Evolutionary conservation across 1,284 basidiomycete species (phyloP).

Genomic region (Fomitopsis betulina): DNA sequence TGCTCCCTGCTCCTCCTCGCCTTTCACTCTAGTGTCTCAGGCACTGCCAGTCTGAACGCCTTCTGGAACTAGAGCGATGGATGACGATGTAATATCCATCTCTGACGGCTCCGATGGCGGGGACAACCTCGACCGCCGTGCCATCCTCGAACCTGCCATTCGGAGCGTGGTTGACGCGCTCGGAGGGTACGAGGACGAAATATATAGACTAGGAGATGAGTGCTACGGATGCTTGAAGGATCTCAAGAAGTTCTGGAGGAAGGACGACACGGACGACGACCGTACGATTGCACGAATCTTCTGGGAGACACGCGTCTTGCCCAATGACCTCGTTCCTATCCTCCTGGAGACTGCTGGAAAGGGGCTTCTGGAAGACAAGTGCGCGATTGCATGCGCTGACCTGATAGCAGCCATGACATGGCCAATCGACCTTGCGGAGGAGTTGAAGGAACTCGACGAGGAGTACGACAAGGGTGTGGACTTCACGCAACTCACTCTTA

Average conservation of each 20-base stretch:
- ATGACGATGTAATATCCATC: slow-evolving; percentile 33
- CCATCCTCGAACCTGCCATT: slow-evolving; percentile 61
- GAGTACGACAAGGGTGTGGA: slow-evolving; percentile 74
- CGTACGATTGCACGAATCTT: slow-evolving; percentile 91
- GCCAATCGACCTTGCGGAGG: slow-evolving; percentile 92
- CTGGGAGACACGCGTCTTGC: slow-evolving; percentile 76
- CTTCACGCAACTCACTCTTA: slow-evolving; percentile 77
- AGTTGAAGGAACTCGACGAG: slow-evolving; percentile 86
- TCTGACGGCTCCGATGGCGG: slow-evolving; percentile 30
- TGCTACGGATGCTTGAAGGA: slow-evolving; percentile 85
- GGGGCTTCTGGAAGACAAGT: slow-evolving; percentile 76
- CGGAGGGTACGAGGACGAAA: slow-evolving; percentile 63
- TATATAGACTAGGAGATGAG: slow-evolving; percentile 82
- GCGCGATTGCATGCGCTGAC: slow-evolving; percentile 83
- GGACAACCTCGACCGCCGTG: slow-evolving; percentile 35
- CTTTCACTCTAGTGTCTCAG: too few relatives aligned
- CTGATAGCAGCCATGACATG: slow-evolving; percentile 94
- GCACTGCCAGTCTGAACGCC: background rate
- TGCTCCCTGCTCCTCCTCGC: background rate
- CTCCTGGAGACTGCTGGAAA: slow-evolving; percentile 75
- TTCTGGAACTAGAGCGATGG: slow-evolving; percentile 14
- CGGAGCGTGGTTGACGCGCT: slow-evolving; percentile 71
- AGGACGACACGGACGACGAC: slow-evolving; percentile 93
- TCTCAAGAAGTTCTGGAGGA: slow-evolving; percentile 90
- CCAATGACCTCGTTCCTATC: slow-evolving; percentile 81